These are phyloP conservation scores for Mollisia scopiformis DNA, from an alignment of 2,329 filamentous ascomycete species.

Conservation along the genomic window DNA sequence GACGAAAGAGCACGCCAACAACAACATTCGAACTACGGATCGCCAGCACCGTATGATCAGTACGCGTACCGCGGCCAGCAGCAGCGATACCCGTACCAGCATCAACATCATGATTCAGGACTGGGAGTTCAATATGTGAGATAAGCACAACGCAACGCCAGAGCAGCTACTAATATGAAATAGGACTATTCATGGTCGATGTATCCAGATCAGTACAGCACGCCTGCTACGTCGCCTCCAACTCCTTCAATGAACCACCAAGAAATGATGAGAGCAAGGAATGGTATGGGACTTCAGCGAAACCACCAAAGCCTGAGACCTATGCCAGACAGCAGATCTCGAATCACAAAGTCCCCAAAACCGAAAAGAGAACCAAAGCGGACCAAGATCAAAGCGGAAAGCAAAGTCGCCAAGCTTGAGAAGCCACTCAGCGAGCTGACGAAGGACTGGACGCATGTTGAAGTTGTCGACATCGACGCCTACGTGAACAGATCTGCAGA, in stretches of 20 bases:
- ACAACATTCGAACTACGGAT: slow-evolving; percentile 32
- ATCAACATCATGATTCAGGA: slow-evolving; percentile 32
- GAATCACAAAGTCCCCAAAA: slow-evolving; percentile 32
- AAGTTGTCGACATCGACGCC: slow-evolving; percentile 75
- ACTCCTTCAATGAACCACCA: slow-evolving; percentile 41
- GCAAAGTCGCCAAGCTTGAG: slow-evolving; percentile 58
- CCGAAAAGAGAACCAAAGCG: slow-evolving; percentile 39
- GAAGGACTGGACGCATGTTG: slow-evolving; percentile 60
- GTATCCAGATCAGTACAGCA: slow-evolving; percentile 47
- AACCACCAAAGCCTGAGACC: slow-evolving; percentile 29
- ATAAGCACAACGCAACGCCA: neutral
- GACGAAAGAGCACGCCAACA: slow-evolving; percentile 29
- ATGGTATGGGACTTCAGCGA: slow-evolving; percentile 29
- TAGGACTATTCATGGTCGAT: slow-evolving; percentile 27
- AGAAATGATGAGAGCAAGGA: slow-evolving; percentile 34
- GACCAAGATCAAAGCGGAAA: slow-evolving; percentile 45
- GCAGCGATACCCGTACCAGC: slow-evolving; percentile 29
- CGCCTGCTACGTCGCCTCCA: slow-evolving; percentile 56
- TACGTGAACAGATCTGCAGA: slow-evolving; percentile 77
- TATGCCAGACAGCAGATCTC: slow-evolving; percentile 31
- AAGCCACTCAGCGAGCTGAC: slow-evolving; percentile 74
- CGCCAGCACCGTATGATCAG: slow-evolving; percentile 27
- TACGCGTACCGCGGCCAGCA: slow-evolving; percentile 26
- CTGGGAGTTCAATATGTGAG: slow-evolving; percentile 34
- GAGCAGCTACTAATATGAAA: slow-evolving; percentile 18